Base-by-base conservation (phyloP, 371 early-diverging fungal genomes). In the Mucor piriformis region DNA sequence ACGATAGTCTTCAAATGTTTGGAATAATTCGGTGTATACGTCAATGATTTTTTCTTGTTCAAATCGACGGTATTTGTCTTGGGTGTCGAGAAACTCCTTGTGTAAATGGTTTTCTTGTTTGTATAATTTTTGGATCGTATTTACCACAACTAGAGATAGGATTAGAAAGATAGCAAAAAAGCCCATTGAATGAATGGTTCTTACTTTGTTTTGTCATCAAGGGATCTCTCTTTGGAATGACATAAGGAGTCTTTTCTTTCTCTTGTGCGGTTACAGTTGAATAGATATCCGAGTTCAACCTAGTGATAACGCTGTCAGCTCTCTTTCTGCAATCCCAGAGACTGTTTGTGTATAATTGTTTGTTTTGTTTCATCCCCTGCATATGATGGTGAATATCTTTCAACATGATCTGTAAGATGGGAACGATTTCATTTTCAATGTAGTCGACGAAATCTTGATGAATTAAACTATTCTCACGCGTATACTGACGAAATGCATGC, bases 361-460 rank as follows among this genome's bases (percentile, higher is more conserved):
- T 66, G 27, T 58, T 58, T 15, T 40, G 16, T 49, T 44, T 57
- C 21, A 66, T 37, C 3, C 50, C 49, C 10, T 62, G 57, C 50
- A 46, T 57, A 21, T 54, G 48, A 10, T 34, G 27, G 20, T 61
- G 35, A 11, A 66, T 66, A 24, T 66, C 67, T 12, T 57, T 61
- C 13, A 66, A 7, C 44, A 66, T 66, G 5, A 38, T 35, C 3
- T 62, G 46, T 37, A 66, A 43, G 6, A 20, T 44, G 37, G 67
- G 59, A 23, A 54, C 44, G n/a, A 61, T 61, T 44, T 61, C 67
- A 54, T 50, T 61, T 12, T 66, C 58, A 15, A 66, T 66, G 33
- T 61, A 66, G 15, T 62, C 67, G 34, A 66, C 67, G 54, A 61
- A 66, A 33, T 66, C 67, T 37, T 62, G 52, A 37, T 66, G 67